Evolutionary conservation across 1,284 basidiomycete species (phyloP), one percentile per base, ranked within the genome.

Genomic region (Abortiporus biennis): DNA sequence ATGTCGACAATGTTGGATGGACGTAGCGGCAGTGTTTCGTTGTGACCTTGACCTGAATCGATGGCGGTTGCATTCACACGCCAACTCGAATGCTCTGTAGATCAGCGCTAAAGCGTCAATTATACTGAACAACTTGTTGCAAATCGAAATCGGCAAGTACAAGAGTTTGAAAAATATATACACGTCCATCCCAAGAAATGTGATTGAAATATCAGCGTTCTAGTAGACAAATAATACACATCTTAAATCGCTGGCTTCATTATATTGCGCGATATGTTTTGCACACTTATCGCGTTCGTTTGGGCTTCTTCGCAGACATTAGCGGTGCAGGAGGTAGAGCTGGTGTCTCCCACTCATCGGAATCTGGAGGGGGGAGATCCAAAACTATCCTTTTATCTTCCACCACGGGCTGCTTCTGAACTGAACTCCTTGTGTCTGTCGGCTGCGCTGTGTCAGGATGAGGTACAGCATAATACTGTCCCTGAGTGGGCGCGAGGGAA

Each of bases 291-390:
- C 8, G 8, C 33, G 9, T 34, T 12, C 17, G 33, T 12, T 34
- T 17, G 32, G 43, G 36, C 32, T 36, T n/a, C 31, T 2, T 16
- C 36, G 15, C 4, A 17, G 25, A 31, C 21, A 37, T 20, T 6
- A 1, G 33, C 17, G 71, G 69, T 13, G 67, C 67, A n/a, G 73
- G 56, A 13, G 66, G 56, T 24, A 72, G 42, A n/a, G 56, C 58
- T 48, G 65, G 59, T 3, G 59, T 48, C 46, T 74, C 61, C 74
- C 75, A 77, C 36, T 71, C 67, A 31, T 62, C 62, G 6, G 75
- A 77, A 29, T 67, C 58, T 15, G 73, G 65, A 0, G 72, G 65
- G 0, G 75, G 75, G 9, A 76, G 53, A 42, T 65, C 58, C 3
- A 61, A 45, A 1, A 54, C 53, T 24, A 29, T 30, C 6, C 24